Conservation (phyloP, 345 rosid species). For the Litchi chinensis region DNA sequence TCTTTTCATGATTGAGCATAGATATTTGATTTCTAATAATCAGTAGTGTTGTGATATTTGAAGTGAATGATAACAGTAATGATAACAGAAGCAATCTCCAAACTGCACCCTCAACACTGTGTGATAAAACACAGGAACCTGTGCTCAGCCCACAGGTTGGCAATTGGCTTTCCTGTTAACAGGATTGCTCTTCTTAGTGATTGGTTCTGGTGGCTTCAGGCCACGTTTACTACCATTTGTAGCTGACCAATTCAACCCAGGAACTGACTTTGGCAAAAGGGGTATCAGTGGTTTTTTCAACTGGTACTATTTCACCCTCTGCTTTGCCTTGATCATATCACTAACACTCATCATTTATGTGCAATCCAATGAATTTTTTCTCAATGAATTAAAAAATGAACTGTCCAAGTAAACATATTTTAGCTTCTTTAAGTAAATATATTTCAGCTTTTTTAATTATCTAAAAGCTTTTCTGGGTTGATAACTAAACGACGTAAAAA, state of each 20-base stretch:
- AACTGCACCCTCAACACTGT: conserved; percentile 37
- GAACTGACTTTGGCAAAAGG: conserved; percentile 32
- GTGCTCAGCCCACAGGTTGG: conserved; percentile 23
- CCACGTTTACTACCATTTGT: conserved; percentile 48
- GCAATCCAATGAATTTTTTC: conserved; percentile 35
- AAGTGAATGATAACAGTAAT: conserved; percentile 36
- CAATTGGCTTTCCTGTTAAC: conserved; percentile 25
- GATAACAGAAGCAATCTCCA: conserved; percentile 37
- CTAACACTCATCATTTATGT: conserved; percentile 35
- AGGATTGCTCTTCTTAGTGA: conserved; percentile 29
- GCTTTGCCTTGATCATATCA: conserved; percentile 33
- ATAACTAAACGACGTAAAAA: too few relatives aligned
- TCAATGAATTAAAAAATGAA: too few relatives aligned
- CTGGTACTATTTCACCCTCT: conserved; percentile 45
- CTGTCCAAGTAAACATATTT: too few relatives aligned
- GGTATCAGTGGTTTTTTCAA: conserved; percentile 43
- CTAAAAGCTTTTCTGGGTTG: too few relatives aligned
- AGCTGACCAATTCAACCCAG: conserved; percentile 46
- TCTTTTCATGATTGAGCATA: too few relatives aligned
- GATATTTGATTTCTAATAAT: too few relatives aligned
- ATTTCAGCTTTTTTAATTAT: too few relatives aligned
- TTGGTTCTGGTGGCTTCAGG: conserved; percentile 47
- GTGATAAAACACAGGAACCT: not conserved
- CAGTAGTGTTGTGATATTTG: not conserved
- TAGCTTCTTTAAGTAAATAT: too few relatives aligned